Evolutionary conservation across 1,284 basidiomycete species (phyloP), one percentile per base, ranked within the genome.

Genomic region (Fomitopsis schrenkii): DNA sequence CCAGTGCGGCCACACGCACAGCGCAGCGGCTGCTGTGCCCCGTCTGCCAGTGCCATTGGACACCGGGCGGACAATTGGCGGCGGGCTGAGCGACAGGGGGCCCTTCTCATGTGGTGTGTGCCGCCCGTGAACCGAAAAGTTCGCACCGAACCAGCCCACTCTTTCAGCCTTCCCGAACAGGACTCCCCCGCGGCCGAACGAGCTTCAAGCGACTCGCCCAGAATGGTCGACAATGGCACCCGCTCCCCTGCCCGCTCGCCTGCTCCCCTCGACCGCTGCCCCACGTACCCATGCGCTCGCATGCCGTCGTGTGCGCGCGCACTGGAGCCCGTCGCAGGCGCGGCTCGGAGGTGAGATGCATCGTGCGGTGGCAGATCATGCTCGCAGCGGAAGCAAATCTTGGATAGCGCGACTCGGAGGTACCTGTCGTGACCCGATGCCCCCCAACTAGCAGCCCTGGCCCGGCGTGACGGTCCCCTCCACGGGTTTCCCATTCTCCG

Each of bases 111-210:
- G 57, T 59, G 46, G 58, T 44, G 30, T 7, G 44, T 46, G 19
- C 58, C 58, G 58, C 50, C 14, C 53, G 55, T 56, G 59, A 60
- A 59, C 57, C 28, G 46, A 22, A 22, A 22, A 44, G 59, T 65
- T 65, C 67, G 62, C 67, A 64, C 67, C 63, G 57, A 58, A n/a
- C 33, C 17, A 12, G 50, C 26, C 22, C 53, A 22, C 67, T 53
- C 68, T 69, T 69, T 69, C 62, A 68, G 55, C 61, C 63, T 70
- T 64, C 68, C 68, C 61, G 44, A 67, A 63, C 56, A 15, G 68
- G 67, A 54, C 53, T 42, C 54, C 26, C 57, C n/a, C 64, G 61
- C 54, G 41, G 50, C 35, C 54, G 63, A 22, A 22, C 22, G 22
- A 22, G 22, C 22, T 22, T 22, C 62, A 65, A 61, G 62, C 61